These are phyloP conservation scores for Alternaria triticina DNA, from an alignment of 2,329 filamentous ascomycete genomes.

Conservation along the genomic window DNA sequence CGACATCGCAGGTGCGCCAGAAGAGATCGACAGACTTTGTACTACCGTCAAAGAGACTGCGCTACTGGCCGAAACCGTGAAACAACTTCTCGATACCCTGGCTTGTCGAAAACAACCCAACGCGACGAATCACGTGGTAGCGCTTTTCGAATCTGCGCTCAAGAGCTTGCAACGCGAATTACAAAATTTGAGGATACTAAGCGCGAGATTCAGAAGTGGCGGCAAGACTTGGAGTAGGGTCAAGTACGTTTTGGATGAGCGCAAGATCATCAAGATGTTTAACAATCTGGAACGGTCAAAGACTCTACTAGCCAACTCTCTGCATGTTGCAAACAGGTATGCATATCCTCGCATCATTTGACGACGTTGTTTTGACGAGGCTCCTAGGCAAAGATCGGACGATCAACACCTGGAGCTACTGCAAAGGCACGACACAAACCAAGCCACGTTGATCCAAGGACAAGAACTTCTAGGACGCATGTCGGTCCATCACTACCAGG, in stretches of 20 bases:
- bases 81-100: constrained; percentile 1
- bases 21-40: constrained; percentile 8
- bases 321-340: constrained; percentile 13
- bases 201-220: constrained; percentile 2
- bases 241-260: constrained; percentile 12
- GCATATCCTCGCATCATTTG: not conserved
- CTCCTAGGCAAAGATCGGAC: not conserved
- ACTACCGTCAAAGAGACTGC: constrained; percentile 10
- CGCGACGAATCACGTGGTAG: not conserved
- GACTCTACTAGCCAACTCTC: not conserved
- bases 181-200: not conserved
- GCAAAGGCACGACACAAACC: not conserved
- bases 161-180: constrained; percentile 12
- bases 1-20: constrained; percentile 16
- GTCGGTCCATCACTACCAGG: not conserved
- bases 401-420: not conserved
- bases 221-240: constrained; percentile 13
- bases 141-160: not conserved
- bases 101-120: not conserved
- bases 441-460: not conserved
- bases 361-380: not conserved
- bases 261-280: constrained; percentile 10
- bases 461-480: not conserved
- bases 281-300: constrained; percentile 11
- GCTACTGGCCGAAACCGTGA: not conserved